Percentiles rank a stretch among this genome's conserved stretches.
These are phyloP conservation scores for Ophiocordyceps robertsii DNA, from an alignment of 2,329 filamentous ascomycete species.

Conservation along the genomic window DNA sequence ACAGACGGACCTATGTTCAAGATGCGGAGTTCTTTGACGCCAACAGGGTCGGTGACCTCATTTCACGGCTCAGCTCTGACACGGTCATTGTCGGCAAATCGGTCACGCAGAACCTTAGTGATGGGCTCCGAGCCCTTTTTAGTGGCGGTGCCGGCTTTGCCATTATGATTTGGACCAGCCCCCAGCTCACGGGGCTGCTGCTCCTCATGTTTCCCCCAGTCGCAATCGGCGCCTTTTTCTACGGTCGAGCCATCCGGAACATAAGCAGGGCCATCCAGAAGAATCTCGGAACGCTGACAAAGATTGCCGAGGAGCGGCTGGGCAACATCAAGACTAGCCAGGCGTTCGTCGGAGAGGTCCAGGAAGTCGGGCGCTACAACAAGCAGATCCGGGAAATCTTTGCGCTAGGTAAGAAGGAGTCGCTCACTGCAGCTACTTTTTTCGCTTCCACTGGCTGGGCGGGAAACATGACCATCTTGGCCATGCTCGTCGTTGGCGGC, in stretches of 20 bases:
- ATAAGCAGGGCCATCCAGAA: constrained; percentile 87
- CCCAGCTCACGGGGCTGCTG: constrained; percentile 78
- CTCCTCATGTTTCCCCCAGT: constrained; percentile 82
- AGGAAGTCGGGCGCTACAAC: constrained; percentile 86
- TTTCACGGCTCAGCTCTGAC: constrained; percentile 88
- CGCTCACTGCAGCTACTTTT: constrained; percentile 80
- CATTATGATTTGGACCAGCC: constrained; percentile 91
- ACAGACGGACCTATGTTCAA: constrained; percentile 85
- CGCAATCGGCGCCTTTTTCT: constrained; percentile 80
- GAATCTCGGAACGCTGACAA: constrained; percentile 83
- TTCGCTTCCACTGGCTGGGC: constrained; percentile 78
- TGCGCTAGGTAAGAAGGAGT: constrained; percentile 72
- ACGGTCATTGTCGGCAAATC: constrained; percentile 98
- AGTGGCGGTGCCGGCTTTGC: constrained; percentile 81
- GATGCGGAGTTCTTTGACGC: constrained; percentile 99
- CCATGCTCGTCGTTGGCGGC: constrained; percentile 79
- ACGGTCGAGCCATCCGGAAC: constrained; percentile 77
- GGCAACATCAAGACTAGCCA: constrained; percentile 95
- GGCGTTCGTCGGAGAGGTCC: constrained; percentile 84
- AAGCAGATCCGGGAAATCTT: constrained; percentile 87
- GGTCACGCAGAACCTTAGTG: constrained; percentile 93
- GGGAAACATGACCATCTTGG: constrained; percentile 92
- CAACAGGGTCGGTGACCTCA: constrained; percentile 89
- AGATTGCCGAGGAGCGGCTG: constrained; percentile 94
- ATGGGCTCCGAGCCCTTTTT: constrained; percentile 82